Evolutionary conservation across 1,139 yeast species (phyloP).

Genomic region (Suhomyces maxii): DNA sequence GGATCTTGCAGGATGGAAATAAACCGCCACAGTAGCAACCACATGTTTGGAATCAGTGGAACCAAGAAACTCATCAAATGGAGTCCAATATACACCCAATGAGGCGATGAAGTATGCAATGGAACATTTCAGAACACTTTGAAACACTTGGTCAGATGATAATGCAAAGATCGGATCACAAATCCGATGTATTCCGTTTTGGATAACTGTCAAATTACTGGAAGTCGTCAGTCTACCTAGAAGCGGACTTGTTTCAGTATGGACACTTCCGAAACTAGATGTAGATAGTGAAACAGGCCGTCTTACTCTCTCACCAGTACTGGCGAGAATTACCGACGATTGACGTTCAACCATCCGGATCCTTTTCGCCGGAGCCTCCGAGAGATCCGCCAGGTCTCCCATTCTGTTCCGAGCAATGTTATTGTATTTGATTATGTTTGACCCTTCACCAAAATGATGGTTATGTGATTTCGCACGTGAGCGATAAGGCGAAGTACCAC

Average conservation of each 20-base stretch:
- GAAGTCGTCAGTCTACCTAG: constrained; percentile 1
- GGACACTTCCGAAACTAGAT: constrained; percentile 18
- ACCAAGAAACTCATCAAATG: constrained; percentile 59
- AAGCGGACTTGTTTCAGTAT: constrained; percentile 5
- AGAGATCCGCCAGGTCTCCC: neutral
- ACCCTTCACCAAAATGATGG: too few species aligned
- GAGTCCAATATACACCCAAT: constrained; percentile 66
- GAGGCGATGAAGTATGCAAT: constrained; percentile 74
- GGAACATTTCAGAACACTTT: constrained; percentile 60
- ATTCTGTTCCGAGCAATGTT: too few species aligned
- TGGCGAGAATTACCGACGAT: constrained; percentile 43
- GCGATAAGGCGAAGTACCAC: too few species aligned
- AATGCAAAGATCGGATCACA: neutral
- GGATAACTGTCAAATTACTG: constrained; percentile 2
- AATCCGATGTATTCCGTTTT: neutral
- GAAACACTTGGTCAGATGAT: constrained; percentile 1
- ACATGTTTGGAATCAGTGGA: constrained; percentile 75
- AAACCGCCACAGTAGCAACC: constrained; percentile 80
- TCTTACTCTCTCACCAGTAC: constrained; percentile 42
- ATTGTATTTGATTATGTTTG: too few species aligned
- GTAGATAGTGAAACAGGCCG: constrained; percentile 27
- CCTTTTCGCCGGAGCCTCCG: constrained; percentile 1
- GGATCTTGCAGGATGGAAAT: constrained; percentile 80
- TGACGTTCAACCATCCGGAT: constrained; percentile 17
- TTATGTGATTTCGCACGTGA: too few species aligned